Evolutionary conservation across 306 rosid species (phyloP).

Genomic region (Albizia julibrissin): DNA sequence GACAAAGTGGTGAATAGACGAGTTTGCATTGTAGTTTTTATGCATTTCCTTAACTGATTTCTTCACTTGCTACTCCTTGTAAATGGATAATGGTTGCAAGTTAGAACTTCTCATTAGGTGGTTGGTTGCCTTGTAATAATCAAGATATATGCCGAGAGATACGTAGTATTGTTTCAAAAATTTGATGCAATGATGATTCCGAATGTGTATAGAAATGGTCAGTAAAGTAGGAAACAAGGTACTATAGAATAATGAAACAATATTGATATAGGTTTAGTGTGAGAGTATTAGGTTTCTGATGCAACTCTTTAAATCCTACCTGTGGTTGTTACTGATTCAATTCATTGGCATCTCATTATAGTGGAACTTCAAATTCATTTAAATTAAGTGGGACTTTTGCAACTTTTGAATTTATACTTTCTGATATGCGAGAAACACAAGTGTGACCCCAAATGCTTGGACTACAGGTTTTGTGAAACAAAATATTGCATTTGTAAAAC

Average conservation of each 20-base stretch:
- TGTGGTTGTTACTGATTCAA: background rate
- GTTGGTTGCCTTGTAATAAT: slow-evolving; percentile 50
- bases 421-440: background rate
- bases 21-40: slow-evolving; percentile 38
- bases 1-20: slow-evolving; percentile 77
- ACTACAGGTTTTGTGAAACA: background rate
- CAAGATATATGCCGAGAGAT: slow-evolving; percentile 39
- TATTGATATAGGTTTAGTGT: background rate
- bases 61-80: slow-evolving; percentile 51
- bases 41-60: slow-evolving; percentile 45
- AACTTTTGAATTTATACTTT: background rate
- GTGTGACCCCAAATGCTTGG: background rate
- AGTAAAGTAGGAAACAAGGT: slow-evolving; percentile 25
- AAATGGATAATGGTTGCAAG: slow-evolving; percentile 59
- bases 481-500: background rate
- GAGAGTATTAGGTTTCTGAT: background rate
- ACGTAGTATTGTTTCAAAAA: slow-evolving; percentile 27
- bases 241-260: slow-evolving; percentile 13
- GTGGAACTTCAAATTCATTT: background rate
- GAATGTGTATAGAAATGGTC: slow-evolving; percentile 36
- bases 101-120: slow-evolving; percentile 45
- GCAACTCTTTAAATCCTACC: background rate
- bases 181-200: slow-evolving; percentile 24
- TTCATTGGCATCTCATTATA: background rate
- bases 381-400: background rate